Percentiles rank a stretch among this genome's conserved stretches.
Evolutionary conservation across 1,139 yeast genomes (phyloP).

Genomic region (Kurtzmaniella quercitrusa): DNA sequence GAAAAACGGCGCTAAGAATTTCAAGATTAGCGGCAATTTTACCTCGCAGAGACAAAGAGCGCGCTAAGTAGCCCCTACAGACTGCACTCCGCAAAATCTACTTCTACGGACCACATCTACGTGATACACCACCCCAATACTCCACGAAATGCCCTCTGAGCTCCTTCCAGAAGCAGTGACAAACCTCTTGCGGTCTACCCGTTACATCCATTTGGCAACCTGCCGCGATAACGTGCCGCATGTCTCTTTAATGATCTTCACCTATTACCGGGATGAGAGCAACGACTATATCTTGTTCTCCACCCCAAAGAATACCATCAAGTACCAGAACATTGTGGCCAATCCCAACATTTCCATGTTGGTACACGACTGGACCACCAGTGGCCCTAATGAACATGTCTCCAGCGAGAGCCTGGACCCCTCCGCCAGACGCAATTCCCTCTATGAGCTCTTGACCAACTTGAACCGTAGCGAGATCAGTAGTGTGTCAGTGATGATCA

Average conservation of each 20-base stretch:
- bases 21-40: no score
- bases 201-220: slow-evolving; percentile 81
- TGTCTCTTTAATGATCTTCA: slow-evolving; percentile 84
- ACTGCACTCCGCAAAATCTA: not conserved
- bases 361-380: slow-evolving; percentile 81
- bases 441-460: slow-evolving; percentile 62
- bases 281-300: slow-evolving; percentile 59
- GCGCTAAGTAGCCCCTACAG: no score
- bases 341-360: slow-evolving; percentile 77
- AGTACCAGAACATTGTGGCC: slow-evolving; percentile 57
- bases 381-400: slow-evolving; percentile 28
- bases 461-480: slow-evolving; percentile 74
- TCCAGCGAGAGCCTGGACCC: slow-evolving; percentile 13
- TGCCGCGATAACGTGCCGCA: slow-evolving; percentile 67
- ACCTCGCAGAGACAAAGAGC: no score
- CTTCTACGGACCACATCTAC: not conserved
- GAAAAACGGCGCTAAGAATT: no score
- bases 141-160: slow-evolving; percentile 7
- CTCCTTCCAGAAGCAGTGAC: slow-evolving; percentile 56
- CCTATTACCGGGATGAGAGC: slow-evolving; percentile 45
- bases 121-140: no score
- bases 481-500: slow-evolving; percentile 72
- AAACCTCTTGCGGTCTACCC: slow-evolving; percentile 50
- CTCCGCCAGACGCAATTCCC: slow-evolving; percentile 33
- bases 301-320: slow-evolving; percentile 64